Base-by-base conservation (phyloP, 768 basidiomycete genomes). In the Auriscalpium vulgare region DNA sequence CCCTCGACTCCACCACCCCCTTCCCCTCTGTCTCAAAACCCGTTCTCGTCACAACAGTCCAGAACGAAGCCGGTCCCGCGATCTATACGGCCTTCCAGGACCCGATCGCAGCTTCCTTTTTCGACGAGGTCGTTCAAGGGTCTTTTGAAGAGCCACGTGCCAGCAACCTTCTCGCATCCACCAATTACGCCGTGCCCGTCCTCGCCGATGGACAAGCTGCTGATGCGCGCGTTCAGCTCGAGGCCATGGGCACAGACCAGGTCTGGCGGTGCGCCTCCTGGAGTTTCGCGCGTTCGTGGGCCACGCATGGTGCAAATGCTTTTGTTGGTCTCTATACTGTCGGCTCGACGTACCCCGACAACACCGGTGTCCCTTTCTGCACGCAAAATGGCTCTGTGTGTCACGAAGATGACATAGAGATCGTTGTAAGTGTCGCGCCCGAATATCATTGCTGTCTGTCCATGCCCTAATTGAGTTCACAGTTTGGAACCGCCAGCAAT, bases 401-500 rank as follows among this genome's bases (percentile, higher is more conserved):
- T 69, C 88, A 90, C 67, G 79, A 90, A 66, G 89, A 91, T 66
- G 90, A 92, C 64, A 91, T 91, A 57, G 71, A 84, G 72, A 83
- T 88, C 66, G 78, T 91, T 57, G 85, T 85, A 71, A 56, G 84
- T 78, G 23, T 19, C 35, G 45, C 29, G 23, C n/a, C 43, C 13
- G 5, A 17, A 14, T 10, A 34, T 29, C n/a, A 9, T 9, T 34
- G 7, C 34, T 29, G 16, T 37, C 44, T 54, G 35, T 53, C 23
- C 49, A 47, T 45, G 35, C 36, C 48, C 45, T 53, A 37, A 46
- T 19, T 44, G 46, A 7, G 17, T 37, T 35, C 57, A 19, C 53
- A 61, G 60, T 74, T 77, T 54, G 86, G 85, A 53, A 86, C 86
- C 0, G 78, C 75, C 35, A 65, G 75, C 10, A 79, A 69, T 63